Percentiles rank a stretch among this genome's conserved stretches.
These are phyloP conservation scores for Carpinus viminea DNA, from an alignment of 306 rosid genomes.

Conservation along the genomic window DNA sequence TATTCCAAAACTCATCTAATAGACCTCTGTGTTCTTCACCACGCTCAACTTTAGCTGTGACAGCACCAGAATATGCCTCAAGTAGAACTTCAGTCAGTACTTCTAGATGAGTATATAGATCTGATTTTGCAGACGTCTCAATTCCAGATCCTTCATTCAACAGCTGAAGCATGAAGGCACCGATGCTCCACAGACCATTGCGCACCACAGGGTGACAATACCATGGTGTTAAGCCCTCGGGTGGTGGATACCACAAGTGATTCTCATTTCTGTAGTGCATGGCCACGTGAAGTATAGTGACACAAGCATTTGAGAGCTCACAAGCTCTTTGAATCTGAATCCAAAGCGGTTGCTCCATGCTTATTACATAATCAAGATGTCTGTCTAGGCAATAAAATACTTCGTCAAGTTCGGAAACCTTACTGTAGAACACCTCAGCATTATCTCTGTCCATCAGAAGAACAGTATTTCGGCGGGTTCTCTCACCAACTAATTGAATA, in stretches of 20 bases:
- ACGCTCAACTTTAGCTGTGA: conserved; percentile 79
- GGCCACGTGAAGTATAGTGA: conserved; percentile 58
- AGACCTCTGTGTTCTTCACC: conserved; percentile 78
- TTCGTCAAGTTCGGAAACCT: conserved; percentile 90
- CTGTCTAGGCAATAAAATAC: conserved; percentile 79
- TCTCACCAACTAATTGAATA: conserved; percentile 89
- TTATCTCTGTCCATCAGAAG: conserved; percentile 98
- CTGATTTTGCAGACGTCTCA: conserved; percentile 59
- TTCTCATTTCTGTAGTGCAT: conserved; percentile 72
- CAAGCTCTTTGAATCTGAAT: conserved; percentile 79
- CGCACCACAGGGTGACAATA: conserved; percentile 80
- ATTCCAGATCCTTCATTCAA: conserved; percentile 65
- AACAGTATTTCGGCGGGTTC: conserved; percentile 84
- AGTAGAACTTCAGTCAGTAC: conserved; percentile 77
- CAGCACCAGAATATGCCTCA: conserved; percentile 85
- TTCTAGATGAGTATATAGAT: conserved; percentile 69
- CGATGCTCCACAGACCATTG: conserved; percentile 78
- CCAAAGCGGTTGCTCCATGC: conserved; percentile 61
- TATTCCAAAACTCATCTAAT: conserved; percentile 77
- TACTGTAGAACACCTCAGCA: conserved; percentile 94
- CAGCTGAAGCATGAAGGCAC: conserved; percentile 72
- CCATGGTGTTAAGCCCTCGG: conserved; percentile 92
- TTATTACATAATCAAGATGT: conserved; percentile 73
- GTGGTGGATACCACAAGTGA: conserved; percentile 94
- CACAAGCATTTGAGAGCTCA: conserved; percentile 91